Base-by-base conservation (phyloP, 768 basidiomycete species). In the Mycena metata region DNA sequence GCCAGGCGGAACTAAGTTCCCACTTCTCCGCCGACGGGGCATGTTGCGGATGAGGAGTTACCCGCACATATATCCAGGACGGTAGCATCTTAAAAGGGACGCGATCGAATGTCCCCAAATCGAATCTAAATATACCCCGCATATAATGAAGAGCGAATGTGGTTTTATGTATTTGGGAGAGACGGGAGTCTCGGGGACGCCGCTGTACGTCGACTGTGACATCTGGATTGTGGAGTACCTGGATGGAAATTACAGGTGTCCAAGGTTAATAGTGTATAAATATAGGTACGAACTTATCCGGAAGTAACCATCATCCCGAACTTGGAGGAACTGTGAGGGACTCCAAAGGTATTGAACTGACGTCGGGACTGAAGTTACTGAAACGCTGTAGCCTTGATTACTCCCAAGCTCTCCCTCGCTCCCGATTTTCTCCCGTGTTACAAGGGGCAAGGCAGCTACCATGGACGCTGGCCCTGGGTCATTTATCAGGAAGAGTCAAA, bases 401-500 rank as follows among this genome's bases (percentile, higher is more conserved):
- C 43, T 57, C 56, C 26, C 56, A 45, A 57, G 56, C 17, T 45
- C 56, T 30, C 56, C 55, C 24, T 21, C 56, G 42, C 19, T 17
- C 42, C 56, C 56, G 55, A 5, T 13, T 35, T 21, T 23, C 3
- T 41, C 55, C 55, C 24, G 12, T 57, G 41, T 36, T 30, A 7
- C 36, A 23, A 39, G 21, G n/a, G n/a, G n/a, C n/a, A n/a, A 39
- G 21, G n/a, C n/a, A 47, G 21, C 9, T 17, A 10, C n/a, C 26
- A 30, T 51, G 26, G 24, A 24, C 55, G 39, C 21, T 39, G 55
- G 24, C n/a, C n/a, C n/a, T n/a, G 55, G 24, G 21, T 42, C 42
- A 57, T 57, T n/a, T 57, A 57, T 57, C 56, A 57, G 8, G 39
- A 26, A 45, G 39, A 30, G 24, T 57, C 56, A 57, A 19, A 30